Base-by-base conservation (phyloP, 1,284 basidiomycete species). In the Takashimella tepidaria region DNA sequence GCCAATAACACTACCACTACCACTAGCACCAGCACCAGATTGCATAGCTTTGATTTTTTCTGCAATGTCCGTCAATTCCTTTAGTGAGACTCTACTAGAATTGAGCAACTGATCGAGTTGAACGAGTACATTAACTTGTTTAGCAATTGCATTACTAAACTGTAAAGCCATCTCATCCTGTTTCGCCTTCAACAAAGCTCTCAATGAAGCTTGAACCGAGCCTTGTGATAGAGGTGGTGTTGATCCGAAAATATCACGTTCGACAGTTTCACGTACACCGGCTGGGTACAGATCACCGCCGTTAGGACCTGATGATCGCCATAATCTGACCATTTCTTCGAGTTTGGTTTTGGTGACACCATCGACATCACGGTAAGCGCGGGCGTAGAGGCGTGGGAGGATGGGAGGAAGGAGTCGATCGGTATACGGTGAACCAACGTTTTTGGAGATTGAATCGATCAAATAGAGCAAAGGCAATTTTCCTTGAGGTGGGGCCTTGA, bases 371-470 rank as follows among this genome's bases (percentile, higher is more conserved):
- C 82, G 80, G 75, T 96, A 95, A 25, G 91, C 85, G 59, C 88
- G 84, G 62, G 92, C 78, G 76, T 92, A 96, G 5, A 92, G 77
- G 21, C 82, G 80, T 49, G 85, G 84, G 54, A 91, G 85, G 66
- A 89, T 81, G 2, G 62, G 59, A 4, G 83, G 80, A 20, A 88
- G 79, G 63, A 93, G 90, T 56, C 84, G 81, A 56, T 84, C 83
- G 23, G 89, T 88, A 76, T 95, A 97, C 12, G 92, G 91, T 44
- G 88, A 83, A 60, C 85, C 92, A 41, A 92, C 84, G 76, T 96
- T 96, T 76, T 97, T 97, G 49, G 88, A 89, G 57, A 99, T 92
- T 16, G 93, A 93, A 70, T 98, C 96, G 68, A 98, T 81, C 11
- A 98, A 82, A 73, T 98, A 99, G 64, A 98, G 89, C 0, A 89